Evolutionary conservation across 192 early-diverging fungal genomes (phyloP), one percentile per base, ranked within the genome.

Genomic region (Linnemannia exigua): DNA sequence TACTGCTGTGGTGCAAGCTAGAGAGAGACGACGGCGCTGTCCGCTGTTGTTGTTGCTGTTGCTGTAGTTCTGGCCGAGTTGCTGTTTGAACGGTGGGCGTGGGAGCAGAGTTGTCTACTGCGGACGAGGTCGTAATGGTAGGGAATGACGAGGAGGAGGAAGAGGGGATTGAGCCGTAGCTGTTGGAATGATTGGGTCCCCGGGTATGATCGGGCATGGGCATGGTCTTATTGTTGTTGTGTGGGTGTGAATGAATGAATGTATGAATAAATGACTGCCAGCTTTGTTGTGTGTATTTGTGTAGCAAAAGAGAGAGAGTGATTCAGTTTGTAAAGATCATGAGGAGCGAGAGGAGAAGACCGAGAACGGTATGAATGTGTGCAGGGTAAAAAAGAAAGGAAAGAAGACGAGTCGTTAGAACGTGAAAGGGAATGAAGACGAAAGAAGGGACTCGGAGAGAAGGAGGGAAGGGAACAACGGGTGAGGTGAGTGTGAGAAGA

Each of bases 151-250:
- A 47, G 2, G 33, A 33, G 11, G 44, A 71, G 3, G 70, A 12
- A 44, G 70, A 48, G 9, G 70, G 44, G 72, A 74, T 20, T 47
- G 46, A 52, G 51, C 58, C 41, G 61, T 75, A 37, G 22, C 35
- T 38, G 36, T 36, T 36, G 36, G 38, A 2, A 14, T 16, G 74
- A 66, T 37, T 36, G 36, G n/a, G 36, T 61, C 22, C 52, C 54
- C 25, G 54, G 36, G 35, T 75, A 12, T 58, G 74, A 50, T 61
- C 36, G 58, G 74, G 74, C 37, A n/a, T 61, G 74, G 74, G 35
- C 35, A 52, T 33, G 17, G n/a, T 33, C n/a, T 31, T 31, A n/a
- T 47, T 47, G 73, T 75, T 1, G 16, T 20, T 75, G 15, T 61
- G 25, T 22, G 35, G 20, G 33, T 54, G 50, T 33, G n/a, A n/a